These are phyloP conservation scores for Lobosporangium transversale DNA, from an alignment of 192 early-diverging fungal genomes.

Conservation along the genomic window DNA sequence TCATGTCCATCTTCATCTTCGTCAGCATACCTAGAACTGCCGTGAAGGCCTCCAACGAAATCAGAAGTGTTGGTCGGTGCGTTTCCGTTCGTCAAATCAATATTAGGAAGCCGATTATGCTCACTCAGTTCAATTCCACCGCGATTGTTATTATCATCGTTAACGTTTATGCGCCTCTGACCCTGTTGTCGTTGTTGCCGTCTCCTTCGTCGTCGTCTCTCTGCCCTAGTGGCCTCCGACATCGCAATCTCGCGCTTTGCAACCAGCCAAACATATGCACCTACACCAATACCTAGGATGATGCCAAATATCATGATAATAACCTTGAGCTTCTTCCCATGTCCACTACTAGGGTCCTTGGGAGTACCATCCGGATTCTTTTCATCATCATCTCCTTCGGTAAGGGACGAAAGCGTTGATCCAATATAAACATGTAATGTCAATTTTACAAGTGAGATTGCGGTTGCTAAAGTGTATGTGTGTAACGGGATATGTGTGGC, in stretches of 20 bases:
- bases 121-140: constrained; percentile 16
- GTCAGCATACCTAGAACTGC: background rate
- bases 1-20: constrained; percentile 52
- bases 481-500: constrained; percentile 62
- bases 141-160: background rate
- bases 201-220: constrained; percentile 28
- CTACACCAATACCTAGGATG: constrained; percentile 57
- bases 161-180: background rate
- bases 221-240: constrained; percentile 15
- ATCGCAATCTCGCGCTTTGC: constrained; percentile 54
- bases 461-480: constrained; percentile 61
- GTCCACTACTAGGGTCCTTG: constrained; percentile 4
- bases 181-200: constrained; percentile 11
- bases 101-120: constrained; percentile 6
- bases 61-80: background rate
- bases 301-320: constrained; percentile 28
- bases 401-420: constrained; percentile 62
- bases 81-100: constrained; percentile 10
- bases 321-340: constrained; percentile 32
- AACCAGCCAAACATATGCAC: constrained; percentile 59
- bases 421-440: constrained; percentile 71
- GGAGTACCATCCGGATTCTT: constrained; percentile 10
- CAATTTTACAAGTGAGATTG: constrained; percentile 65
- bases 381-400: constrained; percentile 36
- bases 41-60: background rate